Evolutionary conservation across 106 monocot species (phyloP).

Genomic region (Iris macrosiphon): DNA sequence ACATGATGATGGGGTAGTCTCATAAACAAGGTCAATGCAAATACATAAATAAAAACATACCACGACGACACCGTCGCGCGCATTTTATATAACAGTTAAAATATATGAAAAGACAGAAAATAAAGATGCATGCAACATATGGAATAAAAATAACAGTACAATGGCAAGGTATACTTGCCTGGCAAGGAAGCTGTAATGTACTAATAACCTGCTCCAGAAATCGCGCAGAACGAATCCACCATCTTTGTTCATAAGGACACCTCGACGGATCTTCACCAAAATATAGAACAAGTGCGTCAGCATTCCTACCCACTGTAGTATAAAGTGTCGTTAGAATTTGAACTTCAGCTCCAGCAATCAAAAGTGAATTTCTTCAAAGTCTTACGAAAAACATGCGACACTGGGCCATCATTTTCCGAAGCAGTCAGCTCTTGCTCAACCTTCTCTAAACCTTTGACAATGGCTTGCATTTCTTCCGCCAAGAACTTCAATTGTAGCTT

Average conservation of each 20-base stretch:
- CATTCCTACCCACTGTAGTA: conserved; percentile 67
- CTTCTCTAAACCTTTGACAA: conserved; percentile 87
- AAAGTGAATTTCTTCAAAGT: conserved; percentile 67
- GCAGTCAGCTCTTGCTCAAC: conserved; percentile 66
- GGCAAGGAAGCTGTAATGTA: too few species aligned
- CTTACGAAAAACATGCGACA: conserved; percentile 86
- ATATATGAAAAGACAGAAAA: too few species aligned
- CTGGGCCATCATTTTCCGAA: conserved; percentile 96
- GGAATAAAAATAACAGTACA: too few species aligned
- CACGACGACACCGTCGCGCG: too few species aligned
- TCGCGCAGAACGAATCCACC: too few species aligned
- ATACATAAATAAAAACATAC: too few species aligned
- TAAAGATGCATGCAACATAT: too few species aligned
- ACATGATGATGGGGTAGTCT: too few species aligned
- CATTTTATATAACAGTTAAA: too few species aligned
- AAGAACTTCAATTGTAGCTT: conserved; percentile 88
- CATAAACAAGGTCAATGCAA: too few species aligned
- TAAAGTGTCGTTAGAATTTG: conserved; percentile 52
- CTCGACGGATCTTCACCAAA: conserved; percentile 93
- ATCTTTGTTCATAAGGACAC: conserved; percentile 98
- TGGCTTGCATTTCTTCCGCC: conserved; percentile 99
- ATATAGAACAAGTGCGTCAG: conserved; percentile 73
- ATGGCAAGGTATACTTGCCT: too few species aligned
- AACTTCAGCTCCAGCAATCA: conserved; percentile 61
- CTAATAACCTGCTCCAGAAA: too few species aligned